Percentiles rank a stretch among this genome's conserved stretches.
phyloP scores from a whole-genome alignment of 106 monocot species.

The Dendrobium nobile region DNA sequence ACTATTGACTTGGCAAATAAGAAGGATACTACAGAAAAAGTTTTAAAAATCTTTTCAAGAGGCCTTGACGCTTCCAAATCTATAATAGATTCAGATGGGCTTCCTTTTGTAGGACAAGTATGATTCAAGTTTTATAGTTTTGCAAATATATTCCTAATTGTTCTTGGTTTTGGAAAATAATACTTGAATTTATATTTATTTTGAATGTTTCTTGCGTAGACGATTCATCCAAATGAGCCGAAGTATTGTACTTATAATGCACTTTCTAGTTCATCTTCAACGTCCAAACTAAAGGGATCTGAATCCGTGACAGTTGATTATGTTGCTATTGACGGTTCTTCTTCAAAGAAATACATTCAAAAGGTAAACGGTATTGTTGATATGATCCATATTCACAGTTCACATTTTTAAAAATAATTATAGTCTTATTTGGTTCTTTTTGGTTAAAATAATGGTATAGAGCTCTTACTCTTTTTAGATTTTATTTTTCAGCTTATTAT shows the following conservation, averaged over 20 bases:
- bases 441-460: not conserved
- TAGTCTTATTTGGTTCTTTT: not conserved
- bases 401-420: not conserved
- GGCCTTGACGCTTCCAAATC: conserved; percentile 24
- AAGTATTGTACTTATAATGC: conserved; percentile 62
- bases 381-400: not conserved
- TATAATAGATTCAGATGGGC: conserved; percentile 76
- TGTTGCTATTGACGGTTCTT: conserved; percentile 72
- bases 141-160: not conserved
- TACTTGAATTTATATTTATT: not conserved
- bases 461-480: not conserved
- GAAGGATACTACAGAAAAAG: conserved; percentile 22
- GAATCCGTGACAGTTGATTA: conserved; percentile 73
- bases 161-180: not conserved
- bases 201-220: conserved; percentile 28
- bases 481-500: not conserved
- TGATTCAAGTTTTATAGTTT: not conserved
- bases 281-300: conserved; percentile 49
- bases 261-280: conserved; percentile 33
- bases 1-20: conserved; percentile 55
- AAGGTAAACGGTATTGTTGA: conserved; percentile 39
- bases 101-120: conserved; percentile 90
- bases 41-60: conserved; percentile 56
- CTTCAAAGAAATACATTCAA: conserved; percentile 37
- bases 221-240: conserved; percentile 46